phyloP scores from a whole-genome alignment of 495 filamentous ascomycete genomes.

The Viridothelium virens region DNA sequence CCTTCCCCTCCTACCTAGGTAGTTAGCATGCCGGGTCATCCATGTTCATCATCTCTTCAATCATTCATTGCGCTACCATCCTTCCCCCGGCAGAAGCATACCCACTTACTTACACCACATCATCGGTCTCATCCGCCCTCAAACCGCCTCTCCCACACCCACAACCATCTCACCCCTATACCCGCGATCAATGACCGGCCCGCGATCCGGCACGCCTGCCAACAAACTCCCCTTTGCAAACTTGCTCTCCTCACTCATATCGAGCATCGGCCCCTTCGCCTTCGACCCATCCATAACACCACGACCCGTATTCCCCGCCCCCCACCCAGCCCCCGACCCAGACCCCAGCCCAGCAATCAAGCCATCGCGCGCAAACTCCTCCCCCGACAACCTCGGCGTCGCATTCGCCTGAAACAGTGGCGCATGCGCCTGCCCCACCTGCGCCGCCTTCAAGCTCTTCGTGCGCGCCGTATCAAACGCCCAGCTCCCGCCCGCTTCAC shows the following conservation, averaged over 20 bases:
- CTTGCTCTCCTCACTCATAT: constrained; percentile 43
- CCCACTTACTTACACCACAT: neutral
- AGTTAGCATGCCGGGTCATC: too few relatives aligned
- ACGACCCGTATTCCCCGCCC: constrained; percentile 37
- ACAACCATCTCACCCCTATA: constrained; percentile 29
- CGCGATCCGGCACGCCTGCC: constrained; percentile 30
- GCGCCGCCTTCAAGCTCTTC: too few relatives aligned
- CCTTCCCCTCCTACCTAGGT: too few relatives aligned
- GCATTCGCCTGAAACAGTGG: neutral
- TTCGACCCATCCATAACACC: constrained; percentile 49
- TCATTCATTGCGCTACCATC: neutral
- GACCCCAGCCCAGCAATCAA: constrained; percentile 24
- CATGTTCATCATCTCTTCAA: too few relatives aligned
- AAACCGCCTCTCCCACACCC: constrained; percentile 22
- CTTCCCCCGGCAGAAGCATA: neutral
- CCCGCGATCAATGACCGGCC: constrained; percentile 31
- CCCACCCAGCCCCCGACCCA: constrained; percentile 25
- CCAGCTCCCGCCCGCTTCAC: too few relatives aligned
- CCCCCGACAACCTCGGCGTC: constrained; percentile 12
- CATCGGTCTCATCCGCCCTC: neutral
- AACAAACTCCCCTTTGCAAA: constrained; percentile 53
- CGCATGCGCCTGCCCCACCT: too few relatives aligned
- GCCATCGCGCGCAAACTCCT: constrained; percentile 29
- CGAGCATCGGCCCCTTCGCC: constrained; percentile 49
- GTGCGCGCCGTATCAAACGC: too few relatives aligned